Conservation (phyloP, 805 yeast species). For the Tetrapisispora iriomotensis region DNA sequence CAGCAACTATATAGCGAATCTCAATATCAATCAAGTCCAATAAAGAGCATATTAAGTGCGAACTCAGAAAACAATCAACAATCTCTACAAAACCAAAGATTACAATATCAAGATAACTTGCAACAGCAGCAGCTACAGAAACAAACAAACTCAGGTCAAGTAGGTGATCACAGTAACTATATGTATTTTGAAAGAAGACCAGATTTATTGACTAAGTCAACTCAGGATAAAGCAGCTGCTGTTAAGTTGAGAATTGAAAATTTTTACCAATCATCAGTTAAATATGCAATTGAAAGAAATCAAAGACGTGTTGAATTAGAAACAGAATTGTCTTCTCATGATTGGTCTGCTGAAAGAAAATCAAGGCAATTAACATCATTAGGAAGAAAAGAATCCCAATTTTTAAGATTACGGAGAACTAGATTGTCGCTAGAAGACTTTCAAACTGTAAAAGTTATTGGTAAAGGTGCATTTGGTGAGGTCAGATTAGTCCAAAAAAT, state of each 20-base stretch:
- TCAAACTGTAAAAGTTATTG: slow-evolving; percentile 77
- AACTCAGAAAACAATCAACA: slow-evolving; percentile 10
- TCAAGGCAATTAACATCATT: slow-evolving; percentile 70
- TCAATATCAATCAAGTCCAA: slow-evolving; percentile 17
- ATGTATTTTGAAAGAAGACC: slow-evolving; percentile 79
- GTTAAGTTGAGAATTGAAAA: slow-evolving; percentile 75
- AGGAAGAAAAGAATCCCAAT: slow-evolving; percentile 84
- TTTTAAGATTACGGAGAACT: slow-evolving; percentile 75
- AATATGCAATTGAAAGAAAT: slow-evolving; percentile 90
- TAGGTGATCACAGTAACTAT: slow-evolving; percentile 43
- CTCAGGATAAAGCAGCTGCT: slow-evolving; percentile 80
- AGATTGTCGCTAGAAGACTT: slow-evolving; percentile 75
- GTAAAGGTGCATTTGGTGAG: slow-evolving; percentile 98
- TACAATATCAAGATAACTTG: slow-evolving; percentile 18
- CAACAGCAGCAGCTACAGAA: slow-evolving; percentile 17
- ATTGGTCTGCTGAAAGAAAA: slow-evolving; percentile 76
- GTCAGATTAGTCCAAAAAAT: slow-evolving; percentile 87
- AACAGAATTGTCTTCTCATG: slow-evolving; percentile 54
- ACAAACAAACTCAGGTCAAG: too few species aligned
- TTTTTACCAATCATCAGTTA: slow-evolving; percentile 74
- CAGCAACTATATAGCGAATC: slow-evolving; percentile 12
- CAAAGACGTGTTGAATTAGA: slow-evolving; percentile 84
- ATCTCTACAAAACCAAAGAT: slow-evolving; percentile 5
- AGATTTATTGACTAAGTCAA: slow-evolving; percentile 54
- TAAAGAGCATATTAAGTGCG: slow-evolving; percentile 15